phyloP scores from a whole-genome alignment of 2,329 filamentous ascomycete genomes.

The Arachnomyces sp. region DNA sequence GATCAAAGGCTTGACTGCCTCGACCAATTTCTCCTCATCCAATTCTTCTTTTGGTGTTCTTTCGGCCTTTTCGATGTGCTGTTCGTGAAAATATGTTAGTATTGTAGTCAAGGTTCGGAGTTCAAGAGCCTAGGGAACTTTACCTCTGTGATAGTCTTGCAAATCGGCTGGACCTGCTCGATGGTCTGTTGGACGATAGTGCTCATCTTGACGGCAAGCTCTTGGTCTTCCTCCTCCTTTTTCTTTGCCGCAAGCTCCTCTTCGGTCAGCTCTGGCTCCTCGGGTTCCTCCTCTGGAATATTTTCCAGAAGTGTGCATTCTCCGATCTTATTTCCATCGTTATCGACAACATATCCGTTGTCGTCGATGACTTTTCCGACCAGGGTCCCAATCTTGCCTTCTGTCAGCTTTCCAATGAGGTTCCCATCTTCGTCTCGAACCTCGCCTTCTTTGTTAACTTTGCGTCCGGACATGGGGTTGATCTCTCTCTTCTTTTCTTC shows the following conservation, averaged over 20 bases:
- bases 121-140: slow-evolving; percentile 20
- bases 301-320: slow-evolving; percentile 57
- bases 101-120: slow-evolving; percentile 12
- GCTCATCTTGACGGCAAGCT: slow-evolving; percentile 71
- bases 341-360: slow-evolving; percentile 49
- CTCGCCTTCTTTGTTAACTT: slow-evolving; percentile 47
- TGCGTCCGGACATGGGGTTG: slow-evolving; percentile 52
- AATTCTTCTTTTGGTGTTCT: slow-evolving; percentile 76
- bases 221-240: slow-evolving; percentile 59
- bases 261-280: slow-evolving; percentile 30
- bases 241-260: slow-evolving; percentile 49
- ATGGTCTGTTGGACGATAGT: slow-evolving; percentile 68
- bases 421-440: slow-evolving; percentile 40
- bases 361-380: slow-evolving; percentile 39
- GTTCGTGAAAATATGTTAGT: slow-evolving; percentile 16
- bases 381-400: slow-evolving; percentile 35
- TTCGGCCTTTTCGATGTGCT: slow-evolving; percentile 74
- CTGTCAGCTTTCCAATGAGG: slow-evolving; percentile 39
- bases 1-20: slow-evolving; percentile 78
- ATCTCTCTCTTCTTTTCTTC: slow-evolving; percentile 48
- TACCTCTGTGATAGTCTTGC: slow-evolving; percentile 77
- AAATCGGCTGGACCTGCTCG: slow-evolving; percentile 75
- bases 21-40: slow-evolving; percentile 82
- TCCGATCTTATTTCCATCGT: slow-evolving; percentile 57
- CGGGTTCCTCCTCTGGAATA: slow-evolving; percentile 31